Percentiles rank a stretch among this genome's conserved stretches.
Evolutionary conservation across 139 green algal species (phyloP).

Genomic region (Chlorella ohadii): DNA sequence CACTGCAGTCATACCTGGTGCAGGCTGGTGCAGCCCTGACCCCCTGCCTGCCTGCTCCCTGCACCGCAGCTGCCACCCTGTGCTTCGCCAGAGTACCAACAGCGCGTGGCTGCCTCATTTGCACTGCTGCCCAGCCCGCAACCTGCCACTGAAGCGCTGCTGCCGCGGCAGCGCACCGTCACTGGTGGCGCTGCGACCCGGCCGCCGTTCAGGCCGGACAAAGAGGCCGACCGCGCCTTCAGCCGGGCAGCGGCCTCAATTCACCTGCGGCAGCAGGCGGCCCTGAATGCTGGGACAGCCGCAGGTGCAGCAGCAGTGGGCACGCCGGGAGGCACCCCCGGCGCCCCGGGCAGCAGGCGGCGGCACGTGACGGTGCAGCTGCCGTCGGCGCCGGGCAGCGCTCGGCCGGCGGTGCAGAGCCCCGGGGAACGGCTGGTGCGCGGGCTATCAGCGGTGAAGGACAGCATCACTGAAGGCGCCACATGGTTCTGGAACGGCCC

Average conservation of each 20-base stretch:
- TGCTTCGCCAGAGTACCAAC: conserved; percentile 35
- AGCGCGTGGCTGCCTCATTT: conserved; percentile 42
- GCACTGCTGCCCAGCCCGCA: conserved; percentile 17
- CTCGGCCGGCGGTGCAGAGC: not conserved
- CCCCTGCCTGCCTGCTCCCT: not conserved
- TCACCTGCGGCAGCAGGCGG: not conserved
- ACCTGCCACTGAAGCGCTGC: conserved; percentile 1
- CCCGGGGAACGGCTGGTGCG: not conserved
- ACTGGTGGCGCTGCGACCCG: not conserved
- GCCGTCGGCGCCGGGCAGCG: not conserved
- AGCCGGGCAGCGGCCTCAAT: not conserved
- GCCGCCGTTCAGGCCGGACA: not conserved
- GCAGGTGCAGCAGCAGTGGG: not conserved
- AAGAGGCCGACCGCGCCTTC: not conserved
- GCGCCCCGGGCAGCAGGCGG: not conserved
- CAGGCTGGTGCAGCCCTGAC: too few relatives aligned
- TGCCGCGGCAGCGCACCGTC: conserved; percentile 22
- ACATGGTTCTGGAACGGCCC: conserved; percentile 15
- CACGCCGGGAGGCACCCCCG: not conserved
- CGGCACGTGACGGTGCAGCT: not conserved
- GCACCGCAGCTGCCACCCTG: conserved; percentile 36
- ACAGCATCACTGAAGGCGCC: conserved; percentile 1
- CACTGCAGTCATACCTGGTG: too few relatives aligned
- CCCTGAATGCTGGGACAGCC: not conserved
- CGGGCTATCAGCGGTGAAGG: not conserved